phyloP scores from a whole-genome alignment of 192 early-diverging fungal species.

The Umbelopsis ramanniana region DNA sequence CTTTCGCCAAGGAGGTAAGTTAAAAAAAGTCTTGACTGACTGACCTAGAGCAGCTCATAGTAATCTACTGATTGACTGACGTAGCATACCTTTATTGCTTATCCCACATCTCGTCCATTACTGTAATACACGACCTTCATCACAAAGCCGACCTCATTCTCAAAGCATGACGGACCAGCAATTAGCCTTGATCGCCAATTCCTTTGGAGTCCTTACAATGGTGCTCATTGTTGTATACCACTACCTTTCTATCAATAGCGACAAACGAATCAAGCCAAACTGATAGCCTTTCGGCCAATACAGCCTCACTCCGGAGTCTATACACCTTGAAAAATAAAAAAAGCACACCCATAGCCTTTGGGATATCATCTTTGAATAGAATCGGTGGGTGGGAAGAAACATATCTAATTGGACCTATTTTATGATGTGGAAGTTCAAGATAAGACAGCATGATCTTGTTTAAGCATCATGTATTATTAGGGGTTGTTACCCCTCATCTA shows the following conservation, averaged over 20 bases:
- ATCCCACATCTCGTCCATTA: neutral
- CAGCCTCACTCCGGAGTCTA: neutral
- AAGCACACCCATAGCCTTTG: too few relatives aligned
- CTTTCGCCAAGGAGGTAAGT: too few relatives aligned
- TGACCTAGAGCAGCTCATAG: too few relatives aligned
- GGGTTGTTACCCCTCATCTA: too few relatives aligned
- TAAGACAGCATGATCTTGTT: too few relatives aligned
- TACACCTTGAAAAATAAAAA: neutral
- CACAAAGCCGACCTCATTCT: neutral
- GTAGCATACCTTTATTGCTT: neutral
- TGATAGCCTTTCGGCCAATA: neutral
- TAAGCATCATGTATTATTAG: too few relatives aligned
- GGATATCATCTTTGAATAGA: too few relatives aligned
- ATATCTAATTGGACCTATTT: too few relatives aligned
- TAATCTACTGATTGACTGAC: too few relatives aligned
- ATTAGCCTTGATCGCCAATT: constrained; percentile 55
- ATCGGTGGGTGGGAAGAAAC: too few relatives aligned
- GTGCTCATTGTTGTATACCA: constrained; percentile 59
- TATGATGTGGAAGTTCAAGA: too few relatives aligned
- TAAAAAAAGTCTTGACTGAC: too few relatives aligned
- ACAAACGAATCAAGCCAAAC: constrained; percentile 23
- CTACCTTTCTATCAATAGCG: constrained; percentile 50
- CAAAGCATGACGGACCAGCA: constrained; percentile 52
- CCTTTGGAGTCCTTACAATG: constrained; percentile 56
- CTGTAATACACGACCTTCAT: neutral